phyloP scores from a whole-genome alignment of 441 rosid genomes.

The Syzygium malaccense region DNA sequence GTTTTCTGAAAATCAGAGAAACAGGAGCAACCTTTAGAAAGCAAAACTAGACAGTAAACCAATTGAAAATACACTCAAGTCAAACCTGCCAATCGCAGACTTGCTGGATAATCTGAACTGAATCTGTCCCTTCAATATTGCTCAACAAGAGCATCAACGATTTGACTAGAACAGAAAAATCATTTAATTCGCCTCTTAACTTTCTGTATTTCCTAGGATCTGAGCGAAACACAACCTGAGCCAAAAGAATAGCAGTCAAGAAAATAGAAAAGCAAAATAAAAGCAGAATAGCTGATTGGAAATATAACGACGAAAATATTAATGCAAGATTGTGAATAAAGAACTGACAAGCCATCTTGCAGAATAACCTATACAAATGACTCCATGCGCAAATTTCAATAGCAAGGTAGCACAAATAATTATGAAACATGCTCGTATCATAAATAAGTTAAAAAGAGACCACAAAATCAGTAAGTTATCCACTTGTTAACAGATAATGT shows the following conservation, averaged over 20 bases:
- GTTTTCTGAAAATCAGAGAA: conserved; percentile 53
- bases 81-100: conserved; percentile 78
- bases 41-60: not conserved
- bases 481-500: not conserved
- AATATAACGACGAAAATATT: not conserved
- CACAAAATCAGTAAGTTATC: not conserved
- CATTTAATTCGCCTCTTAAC: conserved; percentile 59
- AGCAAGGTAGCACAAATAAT: not conserved
- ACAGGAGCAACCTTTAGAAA: not conserved
- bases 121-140: conserved; percentile 32
- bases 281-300: not conserved
- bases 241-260: not conserved
- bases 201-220: conserved; percentile 59
- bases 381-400: not conserved
- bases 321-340: not conserved
- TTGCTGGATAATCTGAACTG: conserved; percentile 44
- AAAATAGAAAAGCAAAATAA: not conserved
- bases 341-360: not conserved
- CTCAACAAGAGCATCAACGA: conserved; percentile 33
- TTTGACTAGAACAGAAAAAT: conserved; percentile 43
- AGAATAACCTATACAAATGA: not conserved
- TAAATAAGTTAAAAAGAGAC: not conserved
- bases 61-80: not conserved
- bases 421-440: not conserved
- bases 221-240: conserved; percentile 79